A percentile compares a stretch with the other conserved stretches of the same genome.
Evolutionary conservation across 345 rosid species (phyloP).

Genomic region (Euclidium syriacum): DNA sequence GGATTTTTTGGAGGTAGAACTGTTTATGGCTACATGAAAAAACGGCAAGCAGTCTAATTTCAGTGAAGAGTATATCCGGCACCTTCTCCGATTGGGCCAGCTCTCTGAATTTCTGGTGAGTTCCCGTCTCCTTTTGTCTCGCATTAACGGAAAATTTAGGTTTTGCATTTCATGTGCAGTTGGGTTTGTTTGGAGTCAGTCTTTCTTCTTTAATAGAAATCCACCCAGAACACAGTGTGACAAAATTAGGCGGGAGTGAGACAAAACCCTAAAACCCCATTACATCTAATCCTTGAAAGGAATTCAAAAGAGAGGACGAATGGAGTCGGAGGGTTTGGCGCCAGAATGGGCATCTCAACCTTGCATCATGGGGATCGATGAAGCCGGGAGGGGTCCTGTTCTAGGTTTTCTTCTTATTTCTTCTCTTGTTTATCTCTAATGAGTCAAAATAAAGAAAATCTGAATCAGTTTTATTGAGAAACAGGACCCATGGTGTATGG

Average conservation of each 20-base stretch:
- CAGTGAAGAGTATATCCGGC: not conserved
- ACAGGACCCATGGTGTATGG: conserved; percentile 99
- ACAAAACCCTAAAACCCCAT: conserved; percentile 8
- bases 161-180: too few species aligned
- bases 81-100: not conserved
- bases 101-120: not conserved
- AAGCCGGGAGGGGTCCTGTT: conserved; percentile 96
- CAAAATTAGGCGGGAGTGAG: too few species aligned
- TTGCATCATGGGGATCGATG: conserved; percentile 94
- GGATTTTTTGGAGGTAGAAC: too few species aligned
- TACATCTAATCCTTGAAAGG: not conserved
- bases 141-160: too few species aligned
- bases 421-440: not conserved
- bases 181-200: too few species aligned
- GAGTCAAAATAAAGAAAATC: not conserved
- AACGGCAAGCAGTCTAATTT: not conserved
- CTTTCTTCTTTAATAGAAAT: not conserved
- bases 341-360: conserved; percentile 68
- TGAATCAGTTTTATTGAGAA: conserved; percentile 6
- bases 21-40: too few species aligned
- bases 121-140: not conserved
- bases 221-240: not conserved
- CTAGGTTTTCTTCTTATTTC: conserved; percentile 37
- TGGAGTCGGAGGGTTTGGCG: conserved; percentile 40
- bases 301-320: too few species aligned